Evolutionary conservation across 2,329 filamentous ascomycete species (phyloP), one percentile per base, ranked within the genome.

Genomic region (Sporothrix curviconia): DNA sequence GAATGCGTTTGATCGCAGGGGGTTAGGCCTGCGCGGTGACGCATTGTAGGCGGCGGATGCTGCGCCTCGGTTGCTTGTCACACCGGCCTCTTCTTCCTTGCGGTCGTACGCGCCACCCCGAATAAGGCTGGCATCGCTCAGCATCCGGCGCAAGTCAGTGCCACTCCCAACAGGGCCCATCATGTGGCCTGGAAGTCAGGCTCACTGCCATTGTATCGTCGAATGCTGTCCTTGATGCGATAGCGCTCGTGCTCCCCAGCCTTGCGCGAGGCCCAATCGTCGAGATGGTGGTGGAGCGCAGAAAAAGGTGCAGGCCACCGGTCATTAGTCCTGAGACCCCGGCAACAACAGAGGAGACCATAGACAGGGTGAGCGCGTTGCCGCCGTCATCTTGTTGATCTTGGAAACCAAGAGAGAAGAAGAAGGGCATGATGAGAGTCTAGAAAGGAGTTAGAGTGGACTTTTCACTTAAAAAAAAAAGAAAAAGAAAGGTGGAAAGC

Each of bases 261-360:
- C 70, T 75, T 76, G 69, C 72, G 50, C 74, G 72, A 63, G 74
- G 72, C 56, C 70, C 77, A 52, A 84, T 81, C 25, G 80, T 80
- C 12, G 79, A 76, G 12, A 79, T 75, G 14, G 78, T 81, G 62
- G 82, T 85, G 3, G 84, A 83, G 62, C 85, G 80, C 51, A 89
- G 74, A 64, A 87, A 85, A 8, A 89, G 72, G 63, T 88, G 85
- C 24, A 88, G 75, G 15, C 83, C 79, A 4, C 84, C 83, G 15
- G 81, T 84, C 67, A 84, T 76, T 15, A 89, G 71, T 2, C 85
- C 86, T 0, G 84, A 84, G 2, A 86, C 74, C 65, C 87, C 87
- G 15, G 83, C 75, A 3, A 84, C 81, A 7, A 89, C 81, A 15
- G 84, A 80, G 25, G 83, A 82, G 40, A 87, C 79, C 75, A 86